Evolutionary conservation across 495 filamentous ascomycete genomes (phyloP), one percentile per base, ranked within the genome.

Genomic region (Evernia prunastri): DNA sequence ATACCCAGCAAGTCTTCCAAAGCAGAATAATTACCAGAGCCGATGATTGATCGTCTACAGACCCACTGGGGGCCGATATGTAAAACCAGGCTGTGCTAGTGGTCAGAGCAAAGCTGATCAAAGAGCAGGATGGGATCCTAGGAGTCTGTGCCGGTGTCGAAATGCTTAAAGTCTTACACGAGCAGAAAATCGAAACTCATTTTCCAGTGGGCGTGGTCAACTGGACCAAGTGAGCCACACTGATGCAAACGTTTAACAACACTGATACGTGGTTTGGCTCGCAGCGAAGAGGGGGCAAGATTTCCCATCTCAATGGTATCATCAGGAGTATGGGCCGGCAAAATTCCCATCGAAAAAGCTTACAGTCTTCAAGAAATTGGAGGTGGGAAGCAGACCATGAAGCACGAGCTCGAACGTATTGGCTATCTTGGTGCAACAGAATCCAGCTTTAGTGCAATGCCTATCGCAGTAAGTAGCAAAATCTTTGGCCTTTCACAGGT

Each of bases 291-390:
- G 72, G 90, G 89, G 2, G 89, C 89, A 0, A 81, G 90, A 12
- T 94, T 92, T 69, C 89, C 90, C 5, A 82, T 88, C 25, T 88
- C 85, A 63, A 91, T 91, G 88, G 70, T 87, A 9, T 77, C 85
- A 11, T 90, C 88, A 6, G 89, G 89, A 6, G 89, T 94, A 31
- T 92, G 89, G 89, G 82, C 88, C 1, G 87, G 83, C 45, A 78
- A 76, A 43, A 87, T 90, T 40, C 74, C 87, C 17, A 70, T 90
- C 29, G 79, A 84, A 25, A 76, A 74, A 53, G 90, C 88, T 1
- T 82, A 89, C 72, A 77, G 76, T 49, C 76, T 86, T 45, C 81
- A 75, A 51, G 82, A 86, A 74, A 86, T 83, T 29, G 75, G 76
- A 49, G 74, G 67, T 43, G 76, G 72, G 20, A 71, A 65, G 5